Conservation (phyloP, 1,139 yeast species). For the Neolecta irregularis region DNA sequence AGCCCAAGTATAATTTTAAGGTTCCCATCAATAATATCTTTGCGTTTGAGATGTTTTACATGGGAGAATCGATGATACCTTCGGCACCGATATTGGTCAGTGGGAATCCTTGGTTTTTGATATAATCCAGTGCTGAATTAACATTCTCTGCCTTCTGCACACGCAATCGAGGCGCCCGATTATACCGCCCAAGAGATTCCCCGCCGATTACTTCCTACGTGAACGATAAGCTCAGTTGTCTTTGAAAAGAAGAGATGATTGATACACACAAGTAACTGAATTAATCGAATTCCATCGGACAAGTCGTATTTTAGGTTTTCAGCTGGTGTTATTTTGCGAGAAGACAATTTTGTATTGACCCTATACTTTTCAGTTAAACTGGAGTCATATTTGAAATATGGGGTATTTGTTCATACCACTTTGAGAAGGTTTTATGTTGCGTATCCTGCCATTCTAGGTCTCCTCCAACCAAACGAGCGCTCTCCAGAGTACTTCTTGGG, state of each 20-base stretch:
- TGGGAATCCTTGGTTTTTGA: slow-evolving; percentile 38
- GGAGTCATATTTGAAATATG: not conserved
- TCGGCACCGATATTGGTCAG: slow-evolving; percentile 51
- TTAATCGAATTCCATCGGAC: slow-evolving; percentile 12
- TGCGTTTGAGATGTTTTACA: not conserved
- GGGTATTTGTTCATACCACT: slow-evolving; percentile 1
- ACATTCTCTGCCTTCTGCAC: slow-evolving; percentile 52
- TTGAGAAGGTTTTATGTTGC: slow-evolving; percentile 12
- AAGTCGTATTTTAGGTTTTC: slow-evolving; percentile 12
- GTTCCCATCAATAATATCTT: slow-evolving; percentile 49
- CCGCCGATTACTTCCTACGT: slow-evolving; percentile 25
- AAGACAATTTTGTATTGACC: slow-evolving; percentile 13
- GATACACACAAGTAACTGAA: slow-evolving; percentile 10
- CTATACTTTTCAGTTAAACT: slow-evolving; percentile 5
- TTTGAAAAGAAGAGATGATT: not conserved
- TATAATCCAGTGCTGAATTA: slow-evolving; percentile 39
- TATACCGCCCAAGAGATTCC: slow-evolving; percentile 27
- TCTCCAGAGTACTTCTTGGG: no score
- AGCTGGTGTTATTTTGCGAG: slow-evolving; percentile 7
- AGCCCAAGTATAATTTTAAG: slow-evolving; percentile 48
- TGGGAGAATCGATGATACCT: slow-evolving; percentile 5
- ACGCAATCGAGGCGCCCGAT: slow-evolving; percentile 34
- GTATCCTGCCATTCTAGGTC: slow-evolving; percentile 15
- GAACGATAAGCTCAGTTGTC: not conserved
- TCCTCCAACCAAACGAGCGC: no score